Evolutionary conservation across 2,329 filamentous ascomycete species (phyloP).

Genomic region (Laburnicola sp.): DNA sequence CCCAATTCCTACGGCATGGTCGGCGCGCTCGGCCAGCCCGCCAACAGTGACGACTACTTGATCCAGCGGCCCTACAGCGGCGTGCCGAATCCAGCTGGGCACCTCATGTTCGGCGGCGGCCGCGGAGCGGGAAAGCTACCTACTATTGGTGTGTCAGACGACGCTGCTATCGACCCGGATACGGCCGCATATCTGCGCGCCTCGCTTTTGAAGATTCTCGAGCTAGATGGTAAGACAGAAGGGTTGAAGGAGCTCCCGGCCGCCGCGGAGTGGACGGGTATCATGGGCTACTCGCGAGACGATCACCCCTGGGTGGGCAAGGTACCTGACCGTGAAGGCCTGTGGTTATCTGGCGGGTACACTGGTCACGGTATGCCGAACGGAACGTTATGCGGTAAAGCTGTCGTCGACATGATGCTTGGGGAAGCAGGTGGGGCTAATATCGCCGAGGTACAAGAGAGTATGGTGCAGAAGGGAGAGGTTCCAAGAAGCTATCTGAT

Average conservation of each 20-base stretch:
- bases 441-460: slow-evolving; percentile 25
- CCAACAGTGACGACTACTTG: slow-evolving; percentile 69
- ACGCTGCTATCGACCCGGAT: slow-evolving; percentile 59
- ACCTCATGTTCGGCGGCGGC: slow-evolving; percentile 73
- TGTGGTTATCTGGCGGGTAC: slow-evolving; percentile 69
- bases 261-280: slow-evolving; percentile 68
- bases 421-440: slow-evolving; percentile 45
- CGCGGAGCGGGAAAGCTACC: slow-evolving; percentile 54
- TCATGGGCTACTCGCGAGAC: slow-evolving; percentile 76
- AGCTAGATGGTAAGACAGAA: slow-evolving; percentile 40
- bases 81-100: slow-evolving; percentile 51
- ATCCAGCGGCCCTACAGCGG: slow-evolving; percentile 64
- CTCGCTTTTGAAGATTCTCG: slow-evolving; percentile 44
- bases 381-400: slow-evolving; percentile 67
- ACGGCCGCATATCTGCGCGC: slow-evolving; percentile 61
- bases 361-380: slow-evolving; percentile 78
- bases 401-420: slow-evolving; percentile 63
- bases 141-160: slow-evolving; percentile 62
- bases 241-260: slow-evolving; percentile 52
- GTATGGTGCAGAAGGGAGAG: slow-evolving; percentile 39
- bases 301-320: slow-evolving; percentile 70
- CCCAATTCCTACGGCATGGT: slow-evolving; percentile 67
- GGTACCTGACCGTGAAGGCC: slow-evolving; percentile 61
- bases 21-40: slow-evolving; percentile 51
- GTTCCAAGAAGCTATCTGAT: slow-evolving; percentile 46